Evolutionary conservation across 139 green algal species (phyloP).

Genomic region (Chlorella sp.): DNA sequence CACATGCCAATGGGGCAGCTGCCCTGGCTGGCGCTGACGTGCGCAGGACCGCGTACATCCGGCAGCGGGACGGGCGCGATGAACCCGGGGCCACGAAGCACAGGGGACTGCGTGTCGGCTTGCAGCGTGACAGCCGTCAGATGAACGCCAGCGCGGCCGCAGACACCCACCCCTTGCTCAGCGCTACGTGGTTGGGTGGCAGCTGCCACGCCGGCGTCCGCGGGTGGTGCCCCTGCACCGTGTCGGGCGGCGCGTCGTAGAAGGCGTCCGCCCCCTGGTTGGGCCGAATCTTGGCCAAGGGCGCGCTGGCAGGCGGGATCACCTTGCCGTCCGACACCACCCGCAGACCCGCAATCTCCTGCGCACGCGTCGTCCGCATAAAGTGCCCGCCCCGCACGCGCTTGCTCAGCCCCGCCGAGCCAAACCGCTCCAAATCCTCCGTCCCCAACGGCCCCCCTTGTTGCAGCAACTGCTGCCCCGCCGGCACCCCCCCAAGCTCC

Average conservation of each 20-base stretch:
- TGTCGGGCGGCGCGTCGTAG: constrained; percentile 15
- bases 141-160: constrained; percentile 22
- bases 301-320: constrained; percentile 14
- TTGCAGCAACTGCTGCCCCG: no score
- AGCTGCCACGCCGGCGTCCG: constrained; percentile 12
- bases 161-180: constrained; percentile 15
- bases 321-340: constrained; percentile 17
- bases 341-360: constrained; percentile 8
- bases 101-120: no score
- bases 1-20: no score
- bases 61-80: no score
- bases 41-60: no score
- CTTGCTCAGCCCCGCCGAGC: constrained; percentile 10
- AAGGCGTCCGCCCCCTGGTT: constrained; percentile 2
- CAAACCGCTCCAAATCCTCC: constrained; percentile 5
- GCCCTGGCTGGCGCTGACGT: no score
- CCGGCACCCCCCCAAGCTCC: no score
- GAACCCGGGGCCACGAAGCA: no score
- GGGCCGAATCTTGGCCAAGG: constrained; percentile 3
- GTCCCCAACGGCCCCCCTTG: no score
- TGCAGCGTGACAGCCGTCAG: no score
- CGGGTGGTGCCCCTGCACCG: not conserved
- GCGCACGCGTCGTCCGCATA: constrained; percentile 1
- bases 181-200: constrained; percentile 20
- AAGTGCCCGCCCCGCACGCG: constrained; percentile 15